Evolutionary conservation across 768 basidiomycete species (phyloP).

Genomic region (Cystoderma amianthinum): DNA sequence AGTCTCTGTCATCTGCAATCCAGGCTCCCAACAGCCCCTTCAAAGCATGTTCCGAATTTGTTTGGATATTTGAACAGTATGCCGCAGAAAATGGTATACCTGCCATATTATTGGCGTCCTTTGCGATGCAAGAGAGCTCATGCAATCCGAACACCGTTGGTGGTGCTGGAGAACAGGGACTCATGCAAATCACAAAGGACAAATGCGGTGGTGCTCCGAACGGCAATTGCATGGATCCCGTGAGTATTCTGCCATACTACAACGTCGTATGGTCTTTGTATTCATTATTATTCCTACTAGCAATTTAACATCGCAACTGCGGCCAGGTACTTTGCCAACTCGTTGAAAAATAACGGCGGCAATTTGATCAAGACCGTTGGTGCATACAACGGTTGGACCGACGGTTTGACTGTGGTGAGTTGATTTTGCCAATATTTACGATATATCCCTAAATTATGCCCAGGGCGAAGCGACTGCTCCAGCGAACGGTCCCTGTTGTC

Average conservation of each 20-base stretch:
- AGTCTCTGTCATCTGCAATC: constrained; percentile 40
- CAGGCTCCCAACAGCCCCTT: constrained; percentile 48
- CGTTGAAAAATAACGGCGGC: constrained; percentile 39
- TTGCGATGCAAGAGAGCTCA: constrained; percentile 81
- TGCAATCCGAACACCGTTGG: constrained; percentile 67
- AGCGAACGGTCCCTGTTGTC: constrained; percentile 45
- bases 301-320: constrained; percentile 70
- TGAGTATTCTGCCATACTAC: constrained; percentile 14
- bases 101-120: constrained; percentile 73
- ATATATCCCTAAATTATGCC: constrained; percentile 3
- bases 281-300: constrained; percentile 24
- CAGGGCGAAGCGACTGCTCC: constrained; percentile 56
- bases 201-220: constrained; percentile 61
- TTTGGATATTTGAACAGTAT: constrained; percentile 53
- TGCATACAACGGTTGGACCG: constrained; percentile 69
- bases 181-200: constrained; percentile 80
- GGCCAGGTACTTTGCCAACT: constrained; percentile 49
- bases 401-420: constrained; percentile 50
- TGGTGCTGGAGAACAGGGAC: constrained; percentile 75
- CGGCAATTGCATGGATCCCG: constrained; percentile 40
- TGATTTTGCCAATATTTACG: neutral
- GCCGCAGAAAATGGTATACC: constrained; percentile 47
- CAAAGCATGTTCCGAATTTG: constrained; percentile 43
- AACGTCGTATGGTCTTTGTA: neutral
- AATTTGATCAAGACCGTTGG: constrained; percentile 57